These are phyloP conservation scores for Phytopythium sindhum DNA, from an alignment of 352 stramenopile genomes.

Conservation along the genomic window DNA sequence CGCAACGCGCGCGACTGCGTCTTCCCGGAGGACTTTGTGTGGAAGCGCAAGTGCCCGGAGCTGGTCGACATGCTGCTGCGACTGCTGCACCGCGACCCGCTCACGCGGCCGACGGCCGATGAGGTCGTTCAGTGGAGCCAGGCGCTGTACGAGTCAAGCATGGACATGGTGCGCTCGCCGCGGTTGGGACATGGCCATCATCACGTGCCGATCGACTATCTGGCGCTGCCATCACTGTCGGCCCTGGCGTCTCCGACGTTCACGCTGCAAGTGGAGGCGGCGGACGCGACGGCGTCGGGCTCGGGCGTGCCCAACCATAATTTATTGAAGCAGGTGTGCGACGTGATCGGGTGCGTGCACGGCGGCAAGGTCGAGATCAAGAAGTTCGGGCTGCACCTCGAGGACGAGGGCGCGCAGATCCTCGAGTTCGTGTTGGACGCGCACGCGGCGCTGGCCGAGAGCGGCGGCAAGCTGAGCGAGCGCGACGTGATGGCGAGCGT, in stretches of 20 bases:
- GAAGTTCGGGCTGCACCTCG: slow-evolving; percentile 72
- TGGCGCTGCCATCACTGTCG: slow-evolving; percentile 7
- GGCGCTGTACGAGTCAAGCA: slow-evolving; percentile 63
- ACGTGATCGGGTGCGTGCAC: slow-evolving; percentile 63
- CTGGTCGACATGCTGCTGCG: slow-evolving; percentile 67
- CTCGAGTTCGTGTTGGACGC: slow-evolving; percentile 75
- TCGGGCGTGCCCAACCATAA: slow-evolving; percentile 76
- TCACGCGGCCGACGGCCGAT: slow-evolving; percentile 45
- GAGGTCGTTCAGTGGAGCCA: slow-evolving; percentile 81
- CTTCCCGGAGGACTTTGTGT: slow-evolving; percentile 50
- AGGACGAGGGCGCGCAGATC: slow-evolving; percentile 67
- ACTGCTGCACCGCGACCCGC: slow-evolving; percentile 53
- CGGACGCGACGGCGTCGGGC: slow-evolving; percentile 28
- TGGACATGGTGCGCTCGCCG: slow-evolving; percentile 52
- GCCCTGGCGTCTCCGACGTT: slow-evolving; percentile 28
- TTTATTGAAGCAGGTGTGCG: slow-evolving; percentile 82
- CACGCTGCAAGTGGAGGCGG: slow-evolving; percentile 67
- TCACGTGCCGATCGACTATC: slow-evolving; percentile 25
- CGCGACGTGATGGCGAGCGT: slow-evolving; percentile 27
- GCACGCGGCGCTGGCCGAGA: slow-evolving; percentile 21
- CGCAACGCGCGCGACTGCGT: slow-evolving; percentile 69
- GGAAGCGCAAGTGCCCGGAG: slow-evolving; percentile 53
- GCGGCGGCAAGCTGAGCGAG: slow-evolving; percentile 10
- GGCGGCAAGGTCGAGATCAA: slow-evolving; percentile 74
- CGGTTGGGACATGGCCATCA: slow-evolving; percentile 23